Evolutionary conservation across 2,329 filamentous ascomycete genomes (phyloP).

Genomic region (Xylariaceae sp.): DNA sequence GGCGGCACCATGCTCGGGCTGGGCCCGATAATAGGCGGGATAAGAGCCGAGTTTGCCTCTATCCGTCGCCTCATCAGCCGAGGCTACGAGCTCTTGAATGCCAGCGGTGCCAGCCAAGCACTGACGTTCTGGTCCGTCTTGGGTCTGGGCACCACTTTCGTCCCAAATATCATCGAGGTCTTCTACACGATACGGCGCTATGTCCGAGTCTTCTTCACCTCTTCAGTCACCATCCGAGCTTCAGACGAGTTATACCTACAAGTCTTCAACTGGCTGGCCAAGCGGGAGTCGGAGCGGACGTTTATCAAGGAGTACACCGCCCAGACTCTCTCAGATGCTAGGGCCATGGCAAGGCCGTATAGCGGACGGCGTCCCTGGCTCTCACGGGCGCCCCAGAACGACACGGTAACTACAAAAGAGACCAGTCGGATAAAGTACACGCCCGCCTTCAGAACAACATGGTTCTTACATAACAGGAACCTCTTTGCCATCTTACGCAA

Average conservation of each 20-base stretch:
- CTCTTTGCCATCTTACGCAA: constrained; percentile 32
- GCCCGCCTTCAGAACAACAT: constrained; percentile 33
- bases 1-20: constrained; percentile 2
- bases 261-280: constrained; percentile 17
- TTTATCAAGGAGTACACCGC: constrained; percentile 10
- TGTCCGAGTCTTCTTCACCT: constrained; percentile 7
- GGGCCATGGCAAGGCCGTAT: neutral
- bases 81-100: neutral
- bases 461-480: constrained; percentile 31
- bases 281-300: constrained; percentile 7
- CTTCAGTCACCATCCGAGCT: constrained; percentile 6
- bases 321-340: constrained; percentile 2
- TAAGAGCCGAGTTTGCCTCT: neutral
- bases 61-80: constrained; percentile 2
- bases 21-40: neutral
- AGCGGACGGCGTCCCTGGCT: neutral
- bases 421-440: constrained; percentile 29
- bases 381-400: neutral
- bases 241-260: constrained; percentile 9
- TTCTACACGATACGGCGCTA: constrained; percentile 5
- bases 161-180: constrained; percentile 1
- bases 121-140: neutral
- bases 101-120: neutral
- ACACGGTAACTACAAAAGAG: neutral
- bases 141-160: neutral